Percentiles rank a stretch among this genome's conserved stretches.
Evolutionary conservation across 2,329 filamentous ascomycete species (phyloP).

Genomic region (Coleophoma crateriformis): DNA sequence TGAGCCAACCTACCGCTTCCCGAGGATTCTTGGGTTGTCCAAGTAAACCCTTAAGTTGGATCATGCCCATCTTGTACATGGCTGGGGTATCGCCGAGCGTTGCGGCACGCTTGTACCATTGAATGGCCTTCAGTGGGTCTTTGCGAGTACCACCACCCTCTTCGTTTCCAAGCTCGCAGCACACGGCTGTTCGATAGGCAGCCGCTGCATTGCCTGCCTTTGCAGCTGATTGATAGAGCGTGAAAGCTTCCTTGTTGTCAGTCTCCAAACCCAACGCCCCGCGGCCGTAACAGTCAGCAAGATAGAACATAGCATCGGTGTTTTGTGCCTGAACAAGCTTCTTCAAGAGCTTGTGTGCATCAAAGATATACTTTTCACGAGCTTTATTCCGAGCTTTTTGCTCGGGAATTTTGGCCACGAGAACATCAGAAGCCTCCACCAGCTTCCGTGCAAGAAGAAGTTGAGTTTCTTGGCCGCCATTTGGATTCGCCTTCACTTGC

Average conservation of each 20-base stretch:
- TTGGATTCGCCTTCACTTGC: slow-evolving; percentile 64
- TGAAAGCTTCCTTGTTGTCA: slow-evolving; percentile 90
- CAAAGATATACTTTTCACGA: slow-evolving; percentile 76
- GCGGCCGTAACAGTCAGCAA: slow-evolving; percentile 84
- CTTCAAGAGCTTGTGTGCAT: slow-evolving; percentile 88
- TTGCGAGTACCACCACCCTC: slow-evolving; percentile 89
- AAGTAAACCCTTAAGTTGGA: slow-evolving; percentile 87
- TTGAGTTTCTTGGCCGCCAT: slow-evolving; percentile 60
- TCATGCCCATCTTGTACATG: slow-evolving; percentile 99
- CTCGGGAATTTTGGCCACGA: slow-evolving; percentile 60
- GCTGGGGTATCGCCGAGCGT: slow-evolving; percentile 85
- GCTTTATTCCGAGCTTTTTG: slow-evolving; percentile 68
- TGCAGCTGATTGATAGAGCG: slow-evolving; percentile 86
- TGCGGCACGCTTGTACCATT: slow-evolving; percentile 96
- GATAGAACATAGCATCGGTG: slow-evolving; percentile 84
- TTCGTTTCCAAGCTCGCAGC: slow-evolving; percentile 92
- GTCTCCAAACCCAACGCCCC: slow-evolving; percentile 72
- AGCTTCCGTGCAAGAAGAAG: slow-evolving; percentile 76
- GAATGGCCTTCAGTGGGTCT: slow-evolving; percentile 89
- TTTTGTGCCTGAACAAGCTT: slow-evolving; percentile 73
- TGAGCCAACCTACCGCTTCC: slow-evolving; percentile 88
- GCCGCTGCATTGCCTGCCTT: slow-evolving; percentile 82
- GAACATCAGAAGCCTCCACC: slow-evolving; percentile 74
- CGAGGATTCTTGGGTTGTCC: slow-evolving; percentile 77
- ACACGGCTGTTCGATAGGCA: slow-evolving; percentile 92